A percentile compares a stretch with the other conserved stretches of the same genome.
These are phyloP conservation scores for Tuber brumale DNA, from an alignment of 495 filamentous ascomycete species.

Conservation along the genomic window DNA sequence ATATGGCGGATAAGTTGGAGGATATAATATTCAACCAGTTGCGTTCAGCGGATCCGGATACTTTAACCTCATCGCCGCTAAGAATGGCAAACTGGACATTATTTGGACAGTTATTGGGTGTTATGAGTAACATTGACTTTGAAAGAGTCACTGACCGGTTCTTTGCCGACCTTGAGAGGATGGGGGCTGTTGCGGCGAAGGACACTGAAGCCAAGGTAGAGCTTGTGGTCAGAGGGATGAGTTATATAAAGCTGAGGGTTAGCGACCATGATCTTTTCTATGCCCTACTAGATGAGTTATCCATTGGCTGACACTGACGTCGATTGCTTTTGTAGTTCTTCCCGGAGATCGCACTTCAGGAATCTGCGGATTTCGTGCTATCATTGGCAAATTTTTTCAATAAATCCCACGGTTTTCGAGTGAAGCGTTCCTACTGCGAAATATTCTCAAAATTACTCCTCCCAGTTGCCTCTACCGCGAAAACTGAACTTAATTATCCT, in stretches of 20 bases:
- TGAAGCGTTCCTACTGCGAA: constrained; percentile 92
- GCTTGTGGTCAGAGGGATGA: constrained; percentile 82
- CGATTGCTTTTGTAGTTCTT: constrained; percentile 42
- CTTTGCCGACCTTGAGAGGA: constrained; percentile 66
- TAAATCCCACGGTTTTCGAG: constrained; percentile 71
- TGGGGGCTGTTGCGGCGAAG: constrained; percentile 54
- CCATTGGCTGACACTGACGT: not conserved
- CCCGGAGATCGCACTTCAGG: constrained; percentile 69
- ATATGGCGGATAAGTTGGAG: constrained; percentile 85
- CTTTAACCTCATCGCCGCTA: constrained; percentile 67
- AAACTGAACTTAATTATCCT: constrained; percentile 64
- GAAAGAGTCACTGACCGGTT: constrained; percentile 74
- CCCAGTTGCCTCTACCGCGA: constrained; percentile 75
- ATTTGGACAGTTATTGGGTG: constrained; percentile 81
- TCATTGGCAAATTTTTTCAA: constrained; percentile 73
- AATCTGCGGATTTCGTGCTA: constrained; percentile 80
- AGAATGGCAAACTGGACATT: constrained; percentile 91
- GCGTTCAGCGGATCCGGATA: constrained; percentile 76
- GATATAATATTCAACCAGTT: constrained; percentile 91
- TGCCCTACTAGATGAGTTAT: not conserved
- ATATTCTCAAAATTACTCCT: constrained; percentile 79
- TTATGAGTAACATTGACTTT: constrained; percentile 91
- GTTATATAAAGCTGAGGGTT: constrained; percentile 68
- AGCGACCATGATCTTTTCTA: constrained; percentile 21
- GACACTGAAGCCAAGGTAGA: constrained; percentile 75